Base-by-base conservation (phyloP, 129 eudicot genomes). In the Flaveria sonorensis region DNA sequence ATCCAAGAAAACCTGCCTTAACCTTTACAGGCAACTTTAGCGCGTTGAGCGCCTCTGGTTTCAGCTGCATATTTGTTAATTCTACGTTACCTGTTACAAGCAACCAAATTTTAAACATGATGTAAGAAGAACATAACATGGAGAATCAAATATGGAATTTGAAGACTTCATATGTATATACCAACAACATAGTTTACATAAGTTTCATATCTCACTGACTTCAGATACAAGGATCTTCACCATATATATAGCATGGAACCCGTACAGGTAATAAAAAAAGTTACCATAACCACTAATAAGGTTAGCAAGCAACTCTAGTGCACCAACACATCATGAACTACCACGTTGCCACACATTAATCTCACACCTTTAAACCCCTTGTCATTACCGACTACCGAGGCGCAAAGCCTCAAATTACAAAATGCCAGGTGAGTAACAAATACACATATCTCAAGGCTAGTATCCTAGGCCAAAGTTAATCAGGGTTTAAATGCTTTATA, bases 1-100 rank as follows among this genome's bases (percentile, higher is more conserved):
- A 95, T 64, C 99, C 99, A 76, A 95, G 97, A 82, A 95, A 95
- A 74, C 99, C 99, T n/a, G 99, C 96, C 83, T 95, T 95, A 23
- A 95, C 99, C 88, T 83, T 95, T 73, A 95, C 86, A 46, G 99
- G 99, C 81, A 95, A 86, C 89, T 95, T 91, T 75, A 95, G 70
- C 20, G 97, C 97, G 75, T 95, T 95, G 40, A 95, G 93, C 12
- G 99, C 99, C 89, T 91, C 99, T 16, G 99, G 99, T 84, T 95
- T 95, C 78, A 95, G 84, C 71, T 95, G 97, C 99, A 95, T 95
- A 84, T 95, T 95, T 45, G 93, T 88, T 64, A 95, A 82, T 79
- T 95, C 99, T 56, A 95, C 99, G 76, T 95, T 92, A 62, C 99
- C 99, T 95, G 89, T 75, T 30, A 52, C 64, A 76, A 65, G 66